phyloP scores from a whole-genome alignment of 768 basidiomycete species.

The Amanita rubescens region DNA sequence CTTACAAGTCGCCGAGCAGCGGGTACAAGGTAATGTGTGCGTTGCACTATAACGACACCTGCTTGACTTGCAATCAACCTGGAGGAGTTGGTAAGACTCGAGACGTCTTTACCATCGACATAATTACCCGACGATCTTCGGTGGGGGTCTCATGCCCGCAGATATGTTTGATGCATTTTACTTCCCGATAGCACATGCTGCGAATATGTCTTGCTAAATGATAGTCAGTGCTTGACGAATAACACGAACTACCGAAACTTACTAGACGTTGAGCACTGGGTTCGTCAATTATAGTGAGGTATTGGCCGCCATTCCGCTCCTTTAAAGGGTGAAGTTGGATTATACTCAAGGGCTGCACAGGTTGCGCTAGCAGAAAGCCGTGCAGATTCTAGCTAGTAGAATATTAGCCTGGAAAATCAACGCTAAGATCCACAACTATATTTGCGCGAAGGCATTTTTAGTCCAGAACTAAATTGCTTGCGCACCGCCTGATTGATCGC shows the following conservation, averaged over 20 bases:
- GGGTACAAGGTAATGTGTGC: constrained; percentile 27
- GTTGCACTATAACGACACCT: constrained; percentile 36
- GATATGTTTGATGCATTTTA: constrained; percentile 26
- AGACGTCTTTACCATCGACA: not conserved
- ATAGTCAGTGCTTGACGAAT: not conserved
- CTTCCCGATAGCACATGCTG: constrained; percentile 38
- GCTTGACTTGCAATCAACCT: constrained; percentile 36
- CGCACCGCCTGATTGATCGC: not conserved
- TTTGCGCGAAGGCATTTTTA: not conserved
- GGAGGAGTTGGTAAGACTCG: constrained; percentile 6
- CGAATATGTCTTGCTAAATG: not conserved
- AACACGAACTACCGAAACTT: not conserved
- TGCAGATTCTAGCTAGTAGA: not conserved
- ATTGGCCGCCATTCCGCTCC: not conserved
- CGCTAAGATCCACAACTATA: not conserved
- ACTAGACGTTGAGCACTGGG: not conserved
- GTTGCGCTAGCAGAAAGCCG: not conserved
- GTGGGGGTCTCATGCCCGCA: constrained; percentile 30
- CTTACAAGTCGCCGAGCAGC: constrained; percentile 30
- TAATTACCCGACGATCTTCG: constrained; percentile 18
- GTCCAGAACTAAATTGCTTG: not conserved
- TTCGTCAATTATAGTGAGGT: not conserved
- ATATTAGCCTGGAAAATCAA: not conserved
- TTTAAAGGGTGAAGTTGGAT: not conserved
- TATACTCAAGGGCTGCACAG: not conserved